A percentile compares a stretch with the other conserved stretches of the same genome.
phyloP scores from a whole-genome alignment of 2,329 filamentous ascomycete species.

The Monilinia laxa region DNA sequence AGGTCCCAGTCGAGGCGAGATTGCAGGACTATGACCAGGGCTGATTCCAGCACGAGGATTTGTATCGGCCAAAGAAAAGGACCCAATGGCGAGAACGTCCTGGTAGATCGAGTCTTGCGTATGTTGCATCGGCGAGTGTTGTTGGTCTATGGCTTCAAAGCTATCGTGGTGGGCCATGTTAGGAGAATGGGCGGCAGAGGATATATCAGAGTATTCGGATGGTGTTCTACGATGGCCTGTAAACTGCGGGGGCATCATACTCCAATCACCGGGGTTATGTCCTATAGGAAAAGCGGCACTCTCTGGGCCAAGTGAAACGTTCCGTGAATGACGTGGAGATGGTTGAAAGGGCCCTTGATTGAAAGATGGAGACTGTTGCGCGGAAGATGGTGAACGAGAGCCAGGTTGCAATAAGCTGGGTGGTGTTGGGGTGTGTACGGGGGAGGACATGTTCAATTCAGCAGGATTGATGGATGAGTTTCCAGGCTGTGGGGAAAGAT shows the following conservation, averaged over 20 bases:
- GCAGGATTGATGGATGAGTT: conserved; percentile 48
- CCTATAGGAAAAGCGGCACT: conserved; percentile 51
- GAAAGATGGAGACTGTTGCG: conserved; percentile 39
- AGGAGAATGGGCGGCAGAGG: conserved; percentile 80
- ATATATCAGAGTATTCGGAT: conserved; percentile 92
- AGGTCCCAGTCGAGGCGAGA: conserved; percentile 61
- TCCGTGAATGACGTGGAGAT: conserved; percentile 39
- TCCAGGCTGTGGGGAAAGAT: conserved; percentile 44
- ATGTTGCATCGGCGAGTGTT: conserved; percentile 77
- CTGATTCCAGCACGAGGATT: conserved; percentile 67
- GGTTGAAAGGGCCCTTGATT: conserved; percentile 38
- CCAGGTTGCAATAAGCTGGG: conserved; percentile 37
- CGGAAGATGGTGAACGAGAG: conserved; percentile 39
- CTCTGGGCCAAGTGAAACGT: conserved; percentile 40
- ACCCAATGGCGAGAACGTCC: conserved; percentile 73
- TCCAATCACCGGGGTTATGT: conserved; percentile 56
- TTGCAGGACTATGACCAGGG: conserved; percentile 71
- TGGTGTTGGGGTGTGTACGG: conserved; percentile 37
- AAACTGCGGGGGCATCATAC: conserved; percentile 60
- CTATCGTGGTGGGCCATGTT: conserved; percentile 74
- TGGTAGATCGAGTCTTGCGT: conserved; percentile 75
- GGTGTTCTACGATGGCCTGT: conserved; percentile 79
- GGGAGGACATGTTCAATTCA: conserved; percentile 51
- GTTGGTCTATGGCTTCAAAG: conserved; percentile 70
- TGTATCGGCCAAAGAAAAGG: conserved; percentile 75